These are phyloP conservation scores for Xanthoconium purpureum DNA, from an alignment of 768 basidiomycete species.

Conservation along the genomic window DNA sequence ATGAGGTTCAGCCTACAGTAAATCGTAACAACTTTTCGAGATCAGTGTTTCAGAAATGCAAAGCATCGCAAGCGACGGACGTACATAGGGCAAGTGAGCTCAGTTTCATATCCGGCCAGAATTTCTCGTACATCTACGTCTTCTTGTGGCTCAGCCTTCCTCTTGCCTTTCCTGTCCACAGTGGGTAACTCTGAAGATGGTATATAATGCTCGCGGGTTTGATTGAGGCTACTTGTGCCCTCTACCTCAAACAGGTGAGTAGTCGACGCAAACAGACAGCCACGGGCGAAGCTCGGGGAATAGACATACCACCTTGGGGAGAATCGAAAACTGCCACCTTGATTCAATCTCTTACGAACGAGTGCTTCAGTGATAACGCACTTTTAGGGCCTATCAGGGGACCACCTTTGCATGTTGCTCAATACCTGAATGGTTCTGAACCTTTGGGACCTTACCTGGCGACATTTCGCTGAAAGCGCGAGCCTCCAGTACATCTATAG, in stretches of 20 bases:
- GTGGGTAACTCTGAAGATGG: conserved; percentile 1
- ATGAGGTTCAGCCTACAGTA: conserved; percentile 48
- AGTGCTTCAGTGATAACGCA: conserved; percentile 8
- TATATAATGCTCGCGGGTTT: conserved; percentile 3
- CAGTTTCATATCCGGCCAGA: conserved; percentile 55
- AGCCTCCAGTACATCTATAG: conserved; percentile 49
- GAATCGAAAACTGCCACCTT: not conserved
- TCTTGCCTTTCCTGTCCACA: conserved; percentile 45
- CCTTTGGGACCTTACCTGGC: conserved; percentile 8
- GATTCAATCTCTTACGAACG: not conserved
- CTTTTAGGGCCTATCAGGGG: not conserved
- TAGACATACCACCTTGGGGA: conserved; percentile 19
- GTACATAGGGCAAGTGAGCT: conserved; percentile 71
- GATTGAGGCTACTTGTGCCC: not conserved
- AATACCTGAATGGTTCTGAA: not conserved
- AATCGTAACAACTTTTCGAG: conserved; percentile 64
- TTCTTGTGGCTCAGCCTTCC: conserved; percentile 30
- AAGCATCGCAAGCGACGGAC: conserved; percentile 25
- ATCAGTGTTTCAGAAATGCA: not conserved
- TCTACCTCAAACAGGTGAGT: conserved; percentile 12
- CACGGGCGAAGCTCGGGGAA: not conserved
- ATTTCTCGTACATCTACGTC: conserved; percentile 26
- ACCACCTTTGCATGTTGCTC: conserved; percentile 7
- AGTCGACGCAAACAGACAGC: not conserved
- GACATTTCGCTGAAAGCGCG: conserved; percentile 16